A percentile compares a stretch with the other conserved stretches of the same genome.
phyloP scores from a whole-genome alignment of 768 basidiomycete species.

The Harrya chromipes region DNA sequence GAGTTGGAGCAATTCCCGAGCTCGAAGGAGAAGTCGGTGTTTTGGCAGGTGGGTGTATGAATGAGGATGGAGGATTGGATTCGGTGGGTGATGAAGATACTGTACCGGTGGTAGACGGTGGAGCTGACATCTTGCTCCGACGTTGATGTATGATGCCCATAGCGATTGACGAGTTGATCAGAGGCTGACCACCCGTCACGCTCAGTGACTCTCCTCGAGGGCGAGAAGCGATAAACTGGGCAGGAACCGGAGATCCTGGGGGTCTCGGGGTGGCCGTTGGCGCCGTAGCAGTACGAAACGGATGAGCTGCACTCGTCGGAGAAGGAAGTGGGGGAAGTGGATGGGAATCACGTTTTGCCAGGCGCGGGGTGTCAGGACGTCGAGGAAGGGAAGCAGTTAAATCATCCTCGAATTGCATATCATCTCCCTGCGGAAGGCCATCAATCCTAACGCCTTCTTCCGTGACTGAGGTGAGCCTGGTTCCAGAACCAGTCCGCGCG shows the following conservation, averaged over 20 bases:
- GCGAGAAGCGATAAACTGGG: slow-evolving; percentile 43
- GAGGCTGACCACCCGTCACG: slow-evolving; percentile 27
- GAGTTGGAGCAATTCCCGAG: slow-evolving; percentile 35
- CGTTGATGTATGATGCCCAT: slow-evolving; percentile 70
- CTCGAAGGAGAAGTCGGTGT: slow-evolving; percentile 39
- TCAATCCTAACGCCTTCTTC: slow-evolving; percentile 53
- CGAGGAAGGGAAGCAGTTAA: slow-evolving; percentile 29
- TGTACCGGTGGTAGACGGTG: slow-evolving; percentile 37
- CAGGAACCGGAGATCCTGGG: slow-evolving; percentile 47
- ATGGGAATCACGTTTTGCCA: slow-evolving; percentile 50
- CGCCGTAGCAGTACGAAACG: slow-evolving; percentile 24
- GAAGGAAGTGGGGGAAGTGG: slow-evolving; percentile 68
- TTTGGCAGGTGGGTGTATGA: slow-evolving; percentile 30
- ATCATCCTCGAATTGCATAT: slow-evolving; percentile 30
- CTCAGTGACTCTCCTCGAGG: slow-evolving; percentile 56
- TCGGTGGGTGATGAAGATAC: slow-evolving; percentile 35
- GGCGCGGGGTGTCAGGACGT: slow-evolving; percentile 42
- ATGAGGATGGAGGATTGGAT: slow-evolving; percentile 36
- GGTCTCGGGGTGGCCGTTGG: slow-evolving; percentile 29
- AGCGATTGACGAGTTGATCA: slow-evolving; percentile 58
- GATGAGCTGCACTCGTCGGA: slow-evolving; percentile 34
- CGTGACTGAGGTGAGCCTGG: slow-evolving; percentile 55
- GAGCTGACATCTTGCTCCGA: slow-evolving; percentile 61
- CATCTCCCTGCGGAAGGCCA: slow-evolving; percentile 28
- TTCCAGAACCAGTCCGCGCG: slow-evolving; percentile 51